Evolutionary conservation across 176 grass and related monocot species (phyloP).

Genomic region (Cocos nucifera): DNA sequence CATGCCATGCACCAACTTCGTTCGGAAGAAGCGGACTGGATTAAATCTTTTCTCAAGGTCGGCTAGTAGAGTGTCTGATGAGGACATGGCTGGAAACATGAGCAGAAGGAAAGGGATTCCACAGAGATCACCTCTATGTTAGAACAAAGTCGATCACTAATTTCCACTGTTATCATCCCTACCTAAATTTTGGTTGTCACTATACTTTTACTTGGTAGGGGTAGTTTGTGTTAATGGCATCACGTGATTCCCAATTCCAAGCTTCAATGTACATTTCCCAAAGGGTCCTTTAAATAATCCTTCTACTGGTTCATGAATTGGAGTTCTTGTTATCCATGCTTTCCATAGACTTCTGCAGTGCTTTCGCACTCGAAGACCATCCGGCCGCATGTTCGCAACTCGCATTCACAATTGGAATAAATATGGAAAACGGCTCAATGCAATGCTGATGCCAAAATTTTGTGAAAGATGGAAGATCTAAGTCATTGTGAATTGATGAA

Average conservation of each 20-base stretch:
- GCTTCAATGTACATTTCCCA: conserved; percentile 13
- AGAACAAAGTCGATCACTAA: background rate
- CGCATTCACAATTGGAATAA: too few relatives aligned
- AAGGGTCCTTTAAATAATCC: background rate
- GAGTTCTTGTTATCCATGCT: too few relatives aligned
- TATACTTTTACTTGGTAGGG: too few relatives aligned
- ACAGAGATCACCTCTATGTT: conserved; percentile 23
- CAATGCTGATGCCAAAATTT: too few relatives aligned
- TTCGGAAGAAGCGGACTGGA: conserved; percentile 8
- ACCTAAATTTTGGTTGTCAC: too few relatives aligned
- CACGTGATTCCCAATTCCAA: conserved; percentile 9
- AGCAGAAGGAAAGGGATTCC: conserved; percentile 24
- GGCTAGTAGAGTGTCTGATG: background rate
- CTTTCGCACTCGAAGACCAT: too few relatives aligned
- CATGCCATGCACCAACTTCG: background rate
- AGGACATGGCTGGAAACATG: conserved; percentile 8
- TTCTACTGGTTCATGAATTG: too few relatives aligned
- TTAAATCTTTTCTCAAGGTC: background rate
- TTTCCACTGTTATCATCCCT: background rate
- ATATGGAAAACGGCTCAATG: too few relatives aligned
- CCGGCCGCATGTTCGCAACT: too few relatives aligned
- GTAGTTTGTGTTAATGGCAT: conserved; percentile 1
- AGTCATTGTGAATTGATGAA: too few relatives aligned
- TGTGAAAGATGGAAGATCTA: too few relatives aligned
- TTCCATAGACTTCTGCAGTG: too few relatives aligned